Base-by-base conservation (phyloP, 148 eudicot species). In the Rhododendron griersonianum region DNA sequence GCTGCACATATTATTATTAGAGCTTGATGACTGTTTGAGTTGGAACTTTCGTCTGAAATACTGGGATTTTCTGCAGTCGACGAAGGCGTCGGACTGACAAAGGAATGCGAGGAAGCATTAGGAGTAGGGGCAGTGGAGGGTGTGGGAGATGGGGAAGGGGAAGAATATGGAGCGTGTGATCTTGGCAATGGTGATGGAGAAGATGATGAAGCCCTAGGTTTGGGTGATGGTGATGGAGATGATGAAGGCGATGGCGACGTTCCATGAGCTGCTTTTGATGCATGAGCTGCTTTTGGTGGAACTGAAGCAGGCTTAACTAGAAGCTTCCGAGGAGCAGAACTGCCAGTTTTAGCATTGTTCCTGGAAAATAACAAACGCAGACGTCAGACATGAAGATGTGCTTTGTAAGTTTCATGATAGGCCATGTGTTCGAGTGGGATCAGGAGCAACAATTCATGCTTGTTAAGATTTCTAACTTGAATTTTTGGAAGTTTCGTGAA, bases 1-100 rank as follows among this genome's bases (percentile, higher is more conserved):
- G 89, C 84, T 71, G 87, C 83, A 41, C 89, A 87, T 91, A 87
- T 78, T 28, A 87, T 78, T 28, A 91, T 84, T 51, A 92, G 48
- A 85, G 80, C 78, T 45, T 35, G 83, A 75, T 80, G 91, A 84
- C 86, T 85, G 44, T 87, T 89, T 51, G 39, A 71, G 39, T 30
- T 30, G 76, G 90, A 77, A n/a, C 61, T 35, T 33, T 30, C 14
- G 39, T 61, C 15, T 2, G 74, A 25, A 53, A 21, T 2, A n/a
- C 33, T 84, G 76, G 80, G 2, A 48, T 1, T 83, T 37, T 81
- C 57, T 81, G 11, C 25, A 30, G 87, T 83, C 35, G 41, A 69
- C 7, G 75, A 16, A 44, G 83, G 15, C 8, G n/a, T 21, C 41
- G 89, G 85, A 16, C 30, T 13, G 74, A 83, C 23, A 14, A 85